Base-by-base conservation (phyloP, 129 eudicot species). In the Escallonia rubra region DNA sequence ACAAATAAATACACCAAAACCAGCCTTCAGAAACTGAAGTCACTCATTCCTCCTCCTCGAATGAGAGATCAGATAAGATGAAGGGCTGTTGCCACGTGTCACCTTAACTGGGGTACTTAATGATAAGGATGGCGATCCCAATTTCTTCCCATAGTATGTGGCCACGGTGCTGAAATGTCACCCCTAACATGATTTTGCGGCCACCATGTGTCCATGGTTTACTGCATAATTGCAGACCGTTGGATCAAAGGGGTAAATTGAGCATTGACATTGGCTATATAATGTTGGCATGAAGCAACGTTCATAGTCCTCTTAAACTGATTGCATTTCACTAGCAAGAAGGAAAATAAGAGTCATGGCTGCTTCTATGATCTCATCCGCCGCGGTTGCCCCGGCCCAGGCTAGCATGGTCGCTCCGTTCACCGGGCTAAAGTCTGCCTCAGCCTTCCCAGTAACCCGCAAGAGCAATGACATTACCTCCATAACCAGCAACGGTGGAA, bases 391-490 rank as follows among this genome's bases (percentile, higher is more conserved):
- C 69, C 44, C 76, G 1, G 83, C 90, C 15, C 95, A 83, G 53
- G 81, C 90, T 48, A 81, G 69, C 83, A 63, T 83, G 79, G 87
- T 76, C 38, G 81, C 90, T 38, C 90, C 87, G 3, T 87, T 83
- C 82, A 78, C 69, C 54, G 95, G 87, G 2, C 86, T 87, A 61
- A 87, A 80, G 83, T 70, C 90, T 38, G 15, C 72, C 50, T 67
- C 78, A 0, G 72, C 79, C 43, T 87, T 87, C 80, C 87, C 95
- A 4, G 56, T 41, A 34, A 74, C 87, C 75, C 80, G 73, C 79
- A 87, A 87, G 83, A 67, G 42, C 58, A 74, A 44, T 7, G 83
- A 87, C 80, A 68, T 80, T 61, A 71, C 94, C 43, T 59, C 80
- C 43, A 70, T 80, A 41, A 69, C 95, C 16, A 81, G 77, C 83